Evolutionary conservation across 352 stramenopile genomes (phyloP).

Genomic region (Globisporangium cystogenes): DNA sequence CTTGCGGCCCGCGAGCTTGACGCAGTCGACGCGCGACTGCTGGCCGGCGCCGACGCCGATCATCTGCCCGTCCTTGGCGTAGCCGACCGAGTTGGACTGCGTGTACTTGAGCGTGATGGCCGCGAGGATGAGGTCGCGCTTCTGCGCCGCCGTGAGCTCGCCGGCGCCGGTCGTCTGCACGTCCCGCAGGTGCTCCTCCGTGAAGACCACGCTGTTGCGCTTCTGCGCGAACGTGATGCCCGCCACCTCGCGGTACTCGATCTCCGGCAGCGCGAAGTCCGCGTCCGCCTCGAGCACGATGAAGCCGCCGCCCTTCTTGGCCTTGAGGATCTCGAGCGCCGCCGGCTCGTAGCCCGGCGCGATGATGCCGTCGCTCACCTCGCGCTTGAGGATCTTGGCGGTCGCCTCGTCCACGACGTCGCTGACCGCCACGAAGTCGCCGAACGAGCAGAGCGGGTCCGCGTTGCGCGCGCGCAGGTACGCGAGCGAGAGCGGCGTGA

Average conservation of each 20-base stretch:
- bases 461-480: constrained; percentile 98
- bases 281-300: constrained; percentile 97
- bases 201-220: constrained; percentile 97
- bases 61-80: constrained; percentile 99
- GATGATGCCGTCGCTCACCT: constrained; percentile 99
- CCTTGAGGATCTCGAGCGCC: constrained; percentile 96
- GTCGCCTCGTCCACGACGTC: constrained; percentile 98
- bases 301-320: constrained; percentile 99
- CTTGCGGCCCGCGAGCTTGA: constrained; percentile 99
- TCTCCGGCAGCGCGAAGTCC: constrained; percentile 88
- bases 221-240: constrained; percentile 98
- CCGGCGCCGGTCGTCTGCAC: constrained; percentile 88
- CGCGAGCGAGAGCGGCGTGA: constrained; percentile 95
- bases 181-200: constrained; percentile 89
- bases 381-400: constrained; percentile 97
- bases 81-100: constrained; percentile 98
- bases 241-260: constrained; percentile 98
- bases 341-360: constrained; percentile 97
- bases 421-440: constrained; percentile 98
- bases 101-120: constrained; percentile 99
- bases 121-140: constrained; percentile 97
- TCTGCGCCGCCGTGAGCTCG: constrained; percentile 87
- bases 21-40: constrained; percentile 98
- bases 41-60: constrained; percentile 99
- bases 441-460: constrained; percentile 99